Evolutionary conservation across 768 basidiomycete species (phyloP), one percentile per base, ranked within the genome.

Genomic region (Paxillus ammoniavirescens): DNA sequence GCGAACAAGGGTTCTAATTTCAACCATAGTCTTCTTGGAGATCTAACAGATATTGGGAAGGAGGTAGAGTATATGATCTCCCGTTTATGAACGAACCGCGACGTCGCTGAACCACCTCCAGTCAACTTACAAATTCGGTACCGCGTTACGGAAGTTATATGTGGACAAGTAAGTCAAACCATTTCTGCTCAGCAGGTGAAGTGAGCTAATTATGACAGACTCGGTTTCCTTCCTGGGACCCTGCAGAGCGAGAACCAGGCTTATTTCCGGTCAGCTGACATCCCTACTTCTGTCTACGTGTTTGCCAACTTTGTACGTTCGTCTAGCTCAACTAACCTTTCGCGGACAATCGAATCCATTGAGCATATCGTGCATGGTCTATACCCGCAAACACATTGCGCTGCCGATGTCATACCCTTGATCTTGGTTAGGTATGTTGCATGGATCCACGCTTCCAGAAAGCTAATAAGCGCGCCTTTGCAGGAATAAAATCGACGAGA

Each of bases 331-430:
- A 93, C 91, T 2, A 87, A 89, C 62, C 82, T 93, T 66, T 81
- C 89, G 0, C 77, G 91, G 33, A 91, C 89, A 5, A 82, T 85
- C 14, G 87, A 91, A 60, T 84, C 84, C 0, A 69, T 91, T 15
- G 84, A 87, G 58, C 83, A 92, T 57, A 74, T 91, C 35, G 73
- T 88, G n/a, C 77, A 83, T 47, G 89, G 89, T 1, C 65, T 93
- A 44, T 92, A 90, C 60, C 87, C 86, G 2, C 68, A 72, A 7
- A 56, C 68, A 4, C 81, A 81, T 62, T 82, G 79, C 57, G 68
- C 67, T 8, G 59, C 70, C 13, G 65, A 67, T n/a, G 71, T 75
- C 12, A 56, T 76, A 14, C 85, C 87, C 12, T 65, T 75, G 0
- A 68, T 88, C 33, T 66, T 82, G 33, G 68, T 87, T 50, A 77